Evolutionary conservation across 1,284 basidiomycete species (phyloP).

Genomic region (Cryptococcus deneoformans): DNA sequence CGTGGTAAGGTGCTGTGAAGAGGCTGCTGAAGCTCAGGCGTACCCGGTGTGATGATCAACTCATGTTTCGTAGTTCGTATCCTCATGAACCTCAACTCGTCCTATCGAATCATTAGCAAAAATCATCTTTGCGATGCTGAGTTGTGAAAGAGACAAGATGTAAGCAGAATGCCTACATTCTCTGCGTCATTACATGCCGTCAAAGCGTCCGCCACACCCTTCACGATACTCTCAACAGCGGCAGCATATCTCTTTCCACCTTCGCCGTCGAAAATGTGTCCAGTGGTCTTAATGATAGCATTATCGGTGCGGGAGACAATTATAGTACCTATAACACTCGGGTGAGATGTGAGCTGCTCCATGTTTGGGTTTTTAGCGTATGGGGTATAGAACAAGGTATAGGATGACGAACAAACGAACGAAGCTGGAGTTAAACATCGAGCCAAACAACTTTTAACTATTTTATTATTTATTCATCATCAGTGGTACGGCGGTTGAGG

Average conservation of each 20-base stretch:
- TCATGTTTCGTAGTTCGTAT: too few species aligned
- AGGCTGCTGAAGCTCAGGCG: too few species aligned
- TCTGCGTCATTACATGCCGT: conserved; percentile 49
- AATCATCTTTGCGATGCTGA: too few species aligned
- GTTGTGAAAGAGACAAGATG: too few species aligned
- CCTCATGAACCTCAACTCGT: too few species aligned
- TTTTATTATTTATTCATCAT: too few species aligned
- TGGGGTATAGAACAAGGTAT: conserved; percentile 4
- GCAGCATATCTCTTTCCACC: conserved; percentile 74
- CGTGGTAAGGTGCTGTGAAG: too few species aligned
- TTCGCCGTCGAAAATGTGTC: conserved; percentile 82
- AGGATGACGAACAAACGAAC: too few species aligned
- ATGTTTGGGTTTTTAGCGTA: not conserved
- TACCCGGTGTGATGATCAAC: too few species aligned
- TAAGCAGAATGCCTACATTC: too few species aligned
- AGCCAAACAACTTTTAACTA: not conserved
- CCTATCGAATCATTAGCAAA: too few species aligned
- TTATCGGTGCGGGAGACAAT: conserved; percentile 27
- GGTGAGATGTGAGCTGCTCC: not conserved
- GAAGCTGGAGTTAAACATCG: not conserved
- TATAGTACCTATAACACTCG: not conserved
- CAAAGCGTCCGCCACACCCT: conserved; percentile 68
- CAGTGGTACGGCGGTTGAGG: too few species aligned
- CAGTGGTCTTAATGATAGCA: conserved; percentile 74
- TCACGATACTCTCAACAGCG: conserved; percentile 71